Evolutionary conservation across 495 filamentous ascomycete genomes (phyloP), one percentile per base, ranked within the genome.

Genomic region (Zalerion maritima): DNA sequence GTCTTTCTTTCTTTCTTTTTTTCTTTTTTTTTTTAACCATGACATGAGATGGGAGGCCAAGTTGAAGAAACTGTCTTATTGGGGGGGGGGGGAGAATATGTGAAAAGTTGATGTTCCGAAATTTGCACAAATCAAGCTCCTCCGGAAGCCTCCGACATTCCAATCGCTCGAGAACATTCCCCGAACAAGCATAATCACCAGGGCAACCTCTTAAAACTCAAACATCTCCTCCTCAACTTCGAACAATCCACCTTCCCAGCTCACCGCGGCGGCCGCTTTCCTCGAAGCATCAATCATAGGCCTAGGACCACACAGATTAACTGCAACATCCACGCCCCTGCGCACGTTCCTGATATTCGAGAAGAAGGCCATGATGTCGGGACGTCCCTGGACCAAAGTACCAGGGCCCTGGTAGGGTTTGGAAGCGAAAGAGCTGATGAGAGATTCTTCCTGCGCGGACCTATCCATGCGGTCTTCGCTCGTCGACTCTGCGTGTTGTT

Each of bases 211-310:
- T n/a, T 26, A 37, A 11, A 42, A 18, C 22, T 42, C 39, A 35
- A 42, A 42, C 2, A 35, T 23, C 26, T 42, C 39, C 21, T 42
- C 39, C 21, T 42, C 39, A 4, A 42, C 39, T 18, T 29, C 26
- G 24, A 38, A 38, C n/a, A 34, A 14, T 2, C 35, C 20, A 13
- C 14, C 26, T 5, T 15, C 9, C 14, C 14, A 2, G 19, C 39
- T 42, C 4, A n/a, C 20, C 14, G 21, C 35, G 10, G 35, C 24
- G 16, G 39, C 39, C 8, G 39, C 35, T 21, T 24, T 38, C 19
- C 39, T 38, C 10, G 18, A 22, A 7, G 7, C 14, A 15, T 22
- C 14, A 3, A 38, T 30, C 24, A 42, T 26, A 7, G 12, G 6
- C 18, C 29, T 18, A 1, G 39, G 39, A 1, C 39, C 39, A 30